Base-by-base conservation (phyloP, 2,329 filamentous ascomycete species). In the Paecilomyces dactylethromorphus region DNA sequence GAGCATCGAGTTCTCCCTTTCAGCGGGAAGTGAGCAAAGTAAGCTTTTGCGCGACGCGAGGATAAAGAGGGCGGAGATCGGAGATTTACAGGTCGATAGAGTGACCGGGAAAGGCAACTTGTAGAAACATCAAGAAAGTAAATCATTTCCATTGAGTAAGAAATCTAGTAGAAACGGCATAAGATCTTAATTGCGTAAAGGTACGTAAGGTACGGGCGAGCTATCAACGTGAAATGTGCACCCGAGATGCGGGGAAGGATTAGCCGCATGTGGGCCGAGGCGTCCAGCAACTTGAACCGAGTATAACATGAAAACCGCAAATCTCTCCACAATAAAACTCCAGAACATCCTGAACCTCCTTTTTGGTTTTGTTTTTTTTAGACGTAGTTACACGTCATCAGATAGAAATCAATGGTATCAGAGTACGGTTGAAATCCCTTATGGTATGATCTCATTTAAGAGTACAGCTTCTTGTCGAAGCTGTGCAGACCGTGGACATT, bases 381-480 rank as follows among this genome's bases (percentile, higher is more conserved):
- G 15, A 52, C 21, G 22, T 52, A 29, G 50, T n/a, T 52, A 52
- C 50, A 24, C 50, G 26, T 52, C 50, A 21, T 18, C 22, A 21
- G 15, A 26, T 29, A 22, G 29, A 12, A 24, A 29, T 31, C 53
- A 54, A 32, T 54, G 53, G 53, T 35, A 54, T 54, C 53, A 59
- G 54, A 31, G 58, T 54, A 62, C 63, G 62, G 62, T 58, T 64
- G 49, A 61, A 64, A 53, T 32, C 24, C 26, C 65, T 64, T 49
- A 62, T 56, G 63, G 57, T 63, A 59, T 45, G 63, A 49, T 59
- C 21, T 60, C 55, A 52, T 63, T 73, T 86, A 97, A 69, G 92
- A 91, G 79, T 96, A 99, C 66, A 99, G 89, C 85, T 97, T 99
- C 89, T 99, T 99, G 83, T 97, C 94, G 75, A 96, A 97, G 74